Base-by-base conservation (phyloP, 345 rosid genomes). In the Adansonia digitata region DNA sequence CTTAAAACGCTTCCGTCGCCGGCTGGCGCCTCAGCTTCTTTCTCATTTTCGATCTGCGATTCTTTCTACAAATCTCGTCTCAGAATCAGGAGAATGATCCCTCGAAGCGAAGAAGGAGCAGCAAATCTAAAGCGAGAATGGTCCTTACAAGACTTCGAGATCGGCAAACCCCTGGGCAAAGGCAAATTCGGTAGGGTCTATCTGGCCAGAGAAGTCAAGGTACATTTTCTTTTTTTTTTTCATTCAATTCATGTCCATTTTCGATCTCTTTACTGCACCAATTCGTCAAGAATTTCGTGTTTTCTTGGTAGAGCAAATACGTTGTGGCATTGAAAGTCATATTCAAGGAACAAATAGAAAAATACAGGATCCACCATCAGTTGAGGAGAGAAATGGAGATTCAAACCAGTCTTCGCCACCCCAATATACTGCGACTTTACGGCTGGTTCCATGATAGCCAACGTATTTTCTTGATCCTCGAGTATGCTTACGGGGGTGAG, bases 131-230 rank as follows among this genome's bases (percentile, higher is more conserved):
- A 78, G 64, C 74, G 78, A 69, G 51, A 79, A 55, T 94, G 95
- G 97, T 87, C 97, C 15, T 62, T 89, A 18, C 63, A 79, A 29
- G 90, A 94, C 73, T 94, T 94, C 81, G 95, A 94, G 84, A 92
- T 94, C 84, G 98, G 98, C 10, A 89, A 78, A 79, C 98, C 97
- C 0, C 88, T 92, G 2, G 97, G 98, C 20, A 87, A 83, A 77
- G 98, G 98, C 49, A 92, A 94, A 77, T 94, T 94, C 78, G 97
- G 97, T 4, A 77, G 98, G 72, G 98, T 92, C 71, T 94, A 92
- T 81, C 87, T 94, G 80, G 97, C 97, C 76, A 81, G 98, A 71
- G 96, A 88, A 84, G 78, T 73, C 74, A 77, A 91, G 97, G 97
- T 92, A 72, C 14, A 2, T 42, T 40, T 3, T 37, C 14, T 68